Base-by-base conservation (phyloP, 208 protist species). In the Trypanosomatidae sp. region DNA sequence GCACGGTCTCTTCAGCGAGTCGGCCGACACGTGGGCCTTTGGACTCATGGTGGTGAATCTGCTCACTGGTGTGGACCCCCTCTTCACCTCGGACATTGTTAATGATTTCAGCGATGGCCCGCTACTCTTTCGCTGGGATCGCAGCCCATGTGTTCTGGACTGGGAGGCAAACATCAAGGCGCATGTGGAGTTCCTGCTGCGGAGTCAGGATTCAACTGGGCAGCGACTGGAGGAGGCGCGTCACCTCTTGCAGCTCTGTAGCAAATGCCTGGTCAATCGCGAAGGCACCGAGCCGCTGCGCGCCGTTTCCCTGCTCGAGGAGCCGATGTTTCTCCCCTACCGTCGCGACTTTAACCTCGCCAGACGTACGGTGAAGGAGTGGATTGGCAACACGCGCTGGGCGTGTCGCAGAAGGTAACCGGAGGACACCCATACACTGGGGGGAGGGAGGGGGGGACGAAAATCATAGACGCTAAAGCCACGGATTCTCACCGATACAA, bases 81-180 rank as follows among this genome's bases (percentile, higher is more conserved):
- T 96, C 25, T 90, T 96, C 71, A 77, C 77, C 25, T 82, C 74
- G 36, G 77, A 74, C n/a, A 70, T 94, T 6, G 78, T 87, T 25
- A 81, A 96, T 64, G 91, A 96, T 70, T 96, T 96, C 76, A 88
- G 91, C 13, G 70, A 76, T 41, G 91, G 88, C 0, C 91, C 91
- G 28, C 74, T 91, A 62, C 77, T 96, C 28, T 73, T 78, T 41
- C 71, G 75, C 2, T 77, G 83, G 80, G 67, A 81, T 15, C 52
- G 67, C 10, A 41, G 64, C 12, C 65, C 78, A 58, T 30, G 52
- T 22, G 83, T 90, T 10, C 74, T 94, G 22, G 91, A 96, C 76
- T 96, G 91, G 89, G 81, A 90, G 25, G 62, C 53, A 6, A 96
- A 96, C 76, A 91, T 96, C 10, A 74, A 80, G 44, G 53, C 43